Evolutionary conservation across 2,329 filamentous ascomycete species (phyloP), one percentile per base, ranked within the genome.

Genomic region (Acarospora socialis): DNA sequence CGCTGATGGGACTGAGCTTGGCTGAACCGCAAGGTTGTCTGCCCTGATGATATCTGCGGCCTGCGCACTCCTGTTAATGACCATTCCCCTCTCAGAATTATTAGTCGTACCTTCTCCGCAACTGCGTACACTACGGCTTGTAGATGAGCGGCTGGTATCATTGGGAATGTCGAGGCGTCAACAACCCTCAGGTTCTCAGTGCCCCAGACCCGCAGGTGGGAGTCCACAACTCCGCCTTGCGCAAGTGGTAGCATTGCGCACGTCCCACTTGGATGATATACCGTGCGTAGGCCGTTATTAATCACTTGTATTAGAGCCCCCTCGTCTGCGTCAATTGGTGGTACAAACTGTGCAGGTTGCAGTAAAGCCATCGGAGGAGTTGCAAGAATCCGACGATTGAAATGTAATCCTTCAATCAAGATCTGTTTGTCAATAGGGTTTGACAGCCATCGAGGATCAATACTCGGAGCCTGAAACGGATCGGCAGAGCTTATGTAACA

Each of bases 181-280:
- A 63, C 59, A 16, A 65, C 52, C 21, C 61, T 51, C 28, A 65
- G 40, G 32, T 61, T 61, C 21, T 42, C 43, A 15, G 55, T 57
- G 3, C 61, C 61, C 36, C 62, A 61, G 1, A 65, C 61, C 27
- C 48, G 43, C 4, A 64, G 45, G 12, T 51, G 43, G 5, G 57
- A 40, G 34, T 63, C 57, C 0, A 68, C 65, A 8, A 68, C 66
- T 3, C 65, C 66, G 1, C 64, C 65, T 3, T 61, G 50, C 17
- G 56, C 55, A 15, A 48, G 44, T 3, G 61, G 61, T 32, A 62
- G 49, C 65, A 68, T 68, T 5, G 61, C 57, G 26, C 59, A 57
- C n/a, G 61, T 68, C 8, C 68, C 63, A 2, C 55, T 49, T 0
- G 62, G 56, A 44, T 71, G 66, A 42, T 61, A 69, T 29, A 59